A percentile compares a stretch with the other conserved stretches of the same genome.
These are phyloP conservation scores for Venturia asperata DNA, from an alignment of 2,329 filamentous ascomycete species.

Conservation along the genomic window DNA sequence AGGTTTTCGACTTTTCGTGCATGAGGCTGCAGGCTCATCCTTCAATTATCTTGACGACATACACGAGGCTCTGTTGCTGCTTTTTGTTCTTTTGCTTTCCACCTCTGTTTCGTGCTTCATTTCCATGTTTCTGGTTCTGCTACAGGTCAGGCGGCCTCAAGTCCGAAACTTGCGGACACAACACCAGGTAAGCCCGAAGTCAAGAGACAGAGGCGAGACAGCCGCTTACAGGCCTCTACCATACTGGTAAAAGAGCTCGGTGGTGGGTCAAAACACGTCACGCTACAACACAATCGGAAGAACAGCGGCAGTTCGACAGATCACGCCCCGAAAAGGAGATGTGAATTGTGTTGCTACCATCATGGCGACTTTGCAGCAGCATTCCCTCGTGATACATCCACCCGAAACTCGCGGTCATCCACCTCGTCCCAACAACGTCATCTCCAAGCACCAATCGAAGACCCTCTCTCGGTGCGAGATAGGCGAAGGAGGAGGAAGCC, in stretches of 20 bases:
- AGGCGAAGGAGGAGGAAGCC: background rate
- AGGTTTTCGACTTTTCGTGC: background rate
- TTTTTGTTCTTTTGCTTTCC: no score
- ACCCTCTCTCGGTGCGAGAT: background rate
- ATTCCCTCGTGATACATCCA: background rate
- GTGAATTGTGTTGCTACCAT: background rate
- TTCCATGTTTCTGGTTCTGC: background rate
- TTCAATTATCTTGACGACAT: background rate
- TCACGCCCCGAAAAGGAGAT: background rate
- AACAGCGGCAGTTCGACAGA: background rate
- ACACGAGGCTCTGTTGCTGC: background rate
- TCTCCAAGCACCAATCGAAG: background rate
- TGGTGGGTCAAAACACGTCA: background rate
- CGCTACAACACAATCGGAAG: background rate
- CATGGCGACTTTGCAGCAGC: background rate
- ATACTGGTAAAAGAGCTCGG: background rate
- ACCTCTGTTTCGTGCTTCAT: background rate
- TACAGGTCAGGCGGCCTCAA: background rate
- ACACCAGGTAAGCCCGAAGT: background rate
- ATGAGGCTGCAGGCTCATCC: constrained; percentile 3
- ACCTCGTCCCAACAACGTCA: background rate
- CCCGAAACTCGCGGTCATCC: background rate
- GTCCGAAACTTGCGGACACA: background rate
- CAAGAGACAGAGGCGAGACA: background rate
- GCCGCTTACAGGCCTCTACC: background rate